A percentile compares a stretch with the other conserved stretches of the same genome.
These are phyloP conservation scores for Tetrastigma voinierianum DNA, from an alignment of 164 flowering plant species.

Conservation along the genomic window DNA sequence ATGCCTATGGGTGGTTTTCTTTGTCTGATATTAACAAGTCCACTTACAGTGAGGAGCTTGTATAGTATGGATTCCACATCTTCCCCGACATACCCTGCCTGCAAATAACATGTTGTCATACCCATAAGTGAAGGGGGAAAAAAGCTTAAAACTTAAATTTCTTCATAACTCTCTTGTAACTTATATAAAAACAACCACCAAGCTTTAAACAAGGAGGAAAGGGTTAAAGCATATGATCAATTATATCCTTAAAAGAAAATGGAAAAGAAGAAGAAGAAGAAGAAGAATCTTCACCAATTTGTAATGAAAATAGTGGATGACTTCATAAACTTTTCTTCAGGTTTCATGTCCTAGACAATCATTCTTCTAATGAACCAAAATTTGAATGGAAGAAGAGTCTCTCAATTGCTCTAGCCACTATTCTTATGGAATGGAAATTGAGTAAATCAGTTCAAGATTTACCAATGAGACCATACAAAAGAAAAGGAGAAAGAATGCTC, in stretches of 20 bases:
- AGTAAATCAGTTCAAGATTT: neutral
- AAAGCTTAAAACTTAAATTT: neutral
- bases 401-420: too few relatives aligned
- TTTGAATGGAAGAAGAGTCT: neutral
- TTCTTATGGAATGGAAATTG: too few relatives aligned
- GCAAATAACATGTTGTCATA: slow-evolving; percentile 23
- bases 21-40: too few relatives aligned
- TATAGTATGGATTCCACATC: slow-evolving; percentile 92
- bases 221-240: neutral
- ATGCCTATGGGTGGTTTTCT: too few relatives aligned
- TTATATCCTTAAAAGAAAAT: neutral
- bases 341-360: too few relatives aligned
- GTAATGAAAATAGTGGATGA: too few relatives aligned
- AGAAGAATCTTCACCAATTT: too few relatives aligned
- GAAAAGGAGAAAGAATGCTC: neutral
- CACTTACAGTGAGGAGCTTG: slow-evolving; percentile 72
- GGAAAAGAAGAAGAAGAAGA: too few relatives aligned
- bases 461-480: neutral
- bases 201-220: neutral
- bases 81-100: slow-evolving; percentile 98
- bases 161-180: neutral
- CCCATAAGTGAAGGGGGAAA: neutral
- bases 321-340: too few relatives aligned
- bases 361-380: neutral
- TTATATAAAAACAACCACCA: neutral